phyloP scores from a whole-genome alignment of 148 eudicot species.

The Rhododendron henanense region DNA sequence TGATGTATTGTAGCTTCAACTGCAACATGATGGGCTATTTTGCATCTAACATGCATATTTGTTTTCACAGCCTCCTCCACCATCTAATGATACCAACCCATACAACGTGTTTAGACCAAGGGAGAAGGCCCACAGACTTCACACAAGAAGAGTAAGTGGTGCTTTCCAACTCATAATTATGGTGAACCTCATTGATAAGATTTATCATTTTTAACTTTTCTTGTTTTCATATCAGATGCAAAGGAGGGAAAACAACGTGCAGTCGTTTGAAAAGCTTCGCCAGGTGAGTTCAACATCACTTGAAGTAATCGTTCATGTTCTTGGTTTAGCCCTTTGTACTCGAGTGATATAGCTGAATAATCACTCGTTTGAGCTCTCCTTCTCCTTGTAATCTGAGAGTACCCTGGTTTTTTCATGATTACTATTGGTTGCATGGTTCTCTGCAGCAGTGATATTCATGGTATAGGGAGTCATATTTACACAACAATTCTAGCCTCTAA shows the following conservation, averaged over 20 bases:
- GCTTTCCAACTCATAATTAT: not conserved
- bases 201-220: not conserved
- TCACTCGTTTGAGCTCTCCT: not conserved
- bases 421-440: not conserved
- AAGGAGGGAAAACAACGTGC: constrained; percentile 98
- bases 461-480: not conserved
- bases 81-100: constrained; percentile 94
- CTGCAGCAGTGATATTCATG: not conserved
- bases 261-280: constrained; percentile 96
- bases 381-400: not conserved
- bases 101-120: constrained; percentile 97
- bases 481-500: not conserved
- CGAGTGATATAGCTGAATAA: not conserved
- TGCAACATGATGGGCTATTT: constrained; percentile 7
- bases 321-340: not conserved
- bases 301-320: not conserved
- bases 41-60: not conserved
- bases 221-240: constrained; percentile 57
- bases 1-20: not conserved
- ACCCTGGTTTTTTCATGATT: not conserved
- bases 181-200: not conserved
- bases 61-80: constrained; percentile 89
- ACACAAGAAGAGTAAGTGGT: constrained; percentile 82
- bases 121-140: constrained; percentile 94
- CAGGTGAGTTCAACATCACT: constrained; percentile 45